Evolutionary conservation across 495 filamentous ascomycete species (phyloP).

Genomic region (Niebla homalea): DNA sequence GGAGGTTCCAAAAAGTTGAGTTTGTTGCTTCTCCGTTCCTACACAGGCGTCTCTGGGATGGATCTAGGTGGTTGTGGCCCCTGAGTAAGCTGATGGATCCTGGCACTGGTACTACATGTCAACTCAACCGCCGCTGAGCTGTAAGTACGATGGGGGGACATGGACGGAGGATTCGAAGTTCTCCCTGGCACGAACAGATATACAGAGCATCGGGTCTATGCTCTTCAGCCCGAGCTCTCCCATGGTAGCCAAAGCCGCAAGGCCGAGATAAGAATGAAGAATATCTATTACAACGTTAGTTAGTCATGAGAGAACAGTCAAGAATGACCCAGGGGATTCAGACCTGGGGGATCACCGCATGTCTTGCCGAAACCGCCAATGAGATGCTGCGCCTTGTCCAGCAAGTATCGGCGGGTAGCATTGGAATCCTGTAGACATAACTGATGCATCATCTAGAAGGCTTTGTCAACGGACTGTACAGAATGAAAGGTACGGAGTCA

Average conservation of each 20-base stretch:
- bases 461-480: conserved; percentile 5
- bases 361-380: conserved; percentile 85
- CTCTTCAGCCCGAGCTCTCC: conserved; percentile 44
- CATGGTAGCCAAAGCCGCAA: conserved; percentile 61
- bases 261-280: conserved; percentile 79
- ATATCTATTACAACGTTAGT: conserved; percentile 42
- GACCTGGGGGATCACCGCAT: conserved; percentile 62
- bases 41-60: too few relatives aligned
- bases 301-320: conserved; percentile 1
- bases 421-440: conserved; percentile 43
- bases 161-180: conserved; percentile 23
- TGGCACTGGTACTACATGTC: neutral
- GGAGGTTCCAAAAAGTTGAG: too few relatives aligned
- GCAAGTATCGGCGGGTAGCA: conserved; percentile 59
- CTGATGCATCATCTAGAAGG: conserved; percentile 49
- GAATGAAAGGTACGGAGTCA: conserved; percentile 5
- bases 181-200: conserved; percentile 36
- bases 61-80: neutral
- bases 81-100: neutral
- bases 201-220: conserved; percentile 58
- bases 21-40: too few relatives aligned
- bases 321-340: conserved; percentile 7
- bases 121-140: too few relatives aligned
- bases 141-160: conserved; percentile 26
- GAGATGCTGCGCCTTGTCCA: conserved; percentile 79